Base-by-base conservation (phyloP, 2,329 filamentous ascomycete species). In the Penicillium sp. region DNA sequence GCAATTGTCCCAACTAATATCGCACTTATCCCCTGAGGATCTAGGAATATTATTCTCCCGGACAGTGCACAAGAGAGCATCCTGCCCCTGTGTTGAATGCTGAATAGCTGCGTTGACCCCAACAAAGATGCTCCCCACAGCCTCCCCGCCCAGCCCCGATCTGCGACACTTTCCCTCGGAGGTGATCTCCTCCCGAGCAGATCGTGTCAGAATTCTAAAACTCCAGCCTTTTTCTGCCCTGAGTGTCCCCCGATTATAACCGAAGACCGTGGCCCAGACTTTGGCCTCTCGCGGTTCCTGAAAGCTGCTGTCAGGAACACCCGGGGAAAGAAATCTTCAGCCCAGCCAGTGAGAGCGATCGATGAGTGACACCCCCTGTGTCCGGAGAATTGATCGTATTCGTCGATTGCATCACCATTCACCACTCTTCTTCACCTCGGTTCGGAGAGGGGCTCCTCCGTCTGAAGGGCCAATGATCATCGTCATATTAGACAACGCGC, bases 151-250 rank as follows among this genome's bases (percentile, higher is more conserved):
- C 51, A 53, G 51, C 33, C 35, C 51, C 33, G 19, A 26, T 40
- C 35, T 53, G 51, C 33, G 22, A 40, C 51, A 26, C 51, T 53
- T 53, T 53, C 51, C 51, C 33, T 53, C 51, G 51, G 51, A 53
- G 30, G 26, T 51, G 25, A 22, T 51, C 30, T 38, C 25, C 45
- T 22, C 48, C 48, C 48, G 28, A 35, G 30, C 19, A 35, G 30
- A 25, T 14, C n/a, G 10, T 35, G 25, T 22, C 25, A 43, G 19
- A 46, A 28, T 28, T 28, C 25, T 7, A 35, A 35, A 51, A n/a
- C 48, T 33, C 28, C 2, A 13, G 19, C 19, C 35, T 33, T 2
- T 6, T 33, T 2, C 30, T 8, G 30, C 1, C 28, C 28, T 30
- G 28, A 49, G 25, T 33, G 19, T 8, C 14, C 28, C 48, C 48